Conservation (phyloP, 2,329 filamentous ascomycete genomes). For the Penicillium sp. region DNA sequence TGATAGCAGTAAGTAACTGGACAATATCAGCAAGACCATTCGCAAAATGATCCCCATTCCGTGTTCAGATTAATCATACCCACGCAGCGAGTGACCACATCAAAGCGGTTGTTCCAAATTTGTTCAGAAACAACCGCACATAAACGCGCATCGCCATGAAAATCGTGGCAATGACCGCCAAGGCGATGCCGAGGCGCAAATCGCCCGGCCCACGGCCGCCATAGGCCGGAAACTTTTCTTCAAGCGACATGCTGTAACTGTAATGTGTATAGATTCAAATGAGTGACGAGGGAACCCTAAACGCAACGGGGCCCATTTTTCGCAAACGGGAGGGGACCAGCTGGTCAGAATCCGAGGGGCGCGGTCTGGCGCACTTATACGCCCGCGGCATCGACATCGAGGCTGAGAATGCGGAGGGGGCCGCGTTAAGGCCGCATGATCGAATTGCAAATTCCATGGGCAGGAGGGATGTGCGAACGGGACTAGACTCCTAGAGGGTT, state of each 20-base stretch:
- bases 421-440: background rate
- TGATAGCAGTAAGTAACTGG: slow-evolving; percentile 22
- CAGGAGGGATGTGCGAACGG: slow-evolving; percentile 8
- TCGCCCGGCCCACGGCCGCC: slow-evolving; percentile 23
- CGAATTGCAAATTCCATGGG: slow-evolving; percentile 7
- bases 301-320: slow-evolving; percentile 9
- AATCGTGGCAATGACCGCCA: slow-evolving; percentile 21
- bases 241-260: slow-evolving; percentile 15
- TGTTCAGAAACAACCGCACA: slow-evolving; percentile 24
- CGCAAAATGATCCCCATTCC: too few species aligned
- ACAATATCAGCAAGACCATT: background rate
- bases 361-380: slow-evolving; percentile 3
- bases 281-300: slow-evolving; percentile 16
- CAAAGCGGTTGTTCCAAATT: slow-evolving; percentile 24
- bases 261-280: slow-evolving; percentile 9
- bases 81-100: slow-evolving; percentile 24
- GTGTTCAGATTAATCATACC: slow-evolving; percentile 7
- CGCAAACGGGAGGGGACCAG: background rate
- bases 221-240: slow-evolving; percentile 24
- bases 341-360: background rate
- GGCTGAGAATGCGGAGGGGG: slow-evolving; percentile 5
- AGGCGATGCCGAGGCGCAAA: slow-evolving; percentile 19
- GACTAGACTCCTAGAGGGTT: slow-evolving; percentile 9
- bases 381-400: background rate
- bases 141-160: slow-evolving; percentile 24